Base-by-base conservation (phyloP, 2,329 filamentous ascomycete species). In the Amphichorda felina region DNA sequence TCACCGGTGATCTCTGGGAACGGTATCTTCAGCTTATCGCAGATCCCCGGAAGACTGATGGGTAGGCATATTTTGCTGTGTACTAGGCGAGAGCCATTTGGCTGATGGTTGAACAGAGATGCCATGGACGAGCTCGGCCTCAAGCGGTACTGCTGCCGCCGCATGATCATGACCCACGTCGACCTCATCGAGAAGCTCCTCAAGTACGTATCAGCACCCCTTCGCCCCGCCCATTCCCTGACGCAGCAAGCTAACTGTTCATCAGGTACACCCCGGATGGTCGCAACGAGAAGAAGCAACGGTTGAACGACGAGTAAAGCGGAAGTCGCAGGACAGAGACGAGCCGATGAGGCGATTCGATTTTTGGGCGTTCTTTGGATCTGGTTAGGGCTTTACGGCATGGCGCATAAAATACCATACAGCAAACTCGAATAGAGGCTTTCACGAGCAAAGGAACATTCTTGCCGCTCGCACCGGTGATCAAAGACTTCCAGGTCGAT, bases 131-230 rank as follows among this genome's bases (percentile, higher is more conserved):
- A 87, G 55, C 78, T 98, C 36, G 87, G 87, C 38, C 82, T 93
- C 53, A 89, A 86, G 63, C 78, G 91, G 49, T 98, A 98, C 69
- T 98, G 91, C 74, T 98, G 91, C 68, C 84, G 91, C 49, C 82
- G 91, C 53, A 98, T 98, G 91, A 79, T 98, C 60, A 95, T 98
- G 83, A 98, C 91, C 40, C 91, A 98, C 63, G 91, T 98, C 51
- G 91, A 98, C 59, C 70, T 98, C 42, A 95, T 98, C 50, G 91
- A 98, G 71, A 98, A 98, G 66, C 76, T 98, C 34, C 76, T 98
- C 45, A 85, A 89, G 84, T 94, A 79, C 48, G 74, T 8, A 8
- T 6, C 27, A 21, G 14, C 29, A 31, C 18, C n/a, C 28, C n/a
- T 9, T 30, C 5, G 5, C 28, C 14, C 16, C 4, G 7, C 28